Evolutionary conservation across 208 protist genomes (phyloP).

Genomic region (Leishmania tarentolae): DNA sequence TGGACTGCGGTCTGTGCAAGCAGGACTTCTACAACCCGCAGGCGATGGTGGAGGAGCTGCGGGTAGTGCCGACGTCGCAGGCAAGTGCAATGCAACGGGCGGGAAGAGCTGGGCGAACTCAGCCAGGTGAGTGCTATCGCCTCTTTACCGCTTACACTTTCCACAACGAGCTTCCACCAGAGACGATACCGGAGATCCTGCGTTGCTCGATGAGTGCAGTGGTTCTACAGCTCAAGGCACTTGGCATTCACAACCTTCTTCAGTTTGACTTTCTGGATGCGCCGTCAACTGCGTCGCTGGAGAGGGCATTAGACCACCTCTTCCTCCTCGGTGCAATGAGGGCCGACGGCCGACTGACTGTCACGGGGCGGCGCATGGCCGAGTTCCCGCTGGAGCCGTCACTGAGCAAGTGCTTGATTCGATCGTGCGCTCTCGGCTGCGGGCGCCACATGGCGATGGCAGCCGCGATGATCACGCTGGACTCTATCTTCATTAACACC

Average conservation of each 20-base stretch:
- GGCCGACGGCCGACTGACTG: slow-evolving; percentile 96
- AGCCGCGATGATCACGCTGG: slow-evolving; percentile 91
- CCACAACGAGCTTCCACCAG: slow-evolving; percentile 94
- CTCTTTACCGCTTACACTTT: slow-evolving; percentile 96
- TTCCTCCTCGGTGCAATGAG: slow-evolving; percentile 99
- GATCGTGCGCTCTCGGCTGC: slow-evolving; percentile 65
- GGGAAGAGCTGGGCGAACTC: slow-evolving; percentile 95
- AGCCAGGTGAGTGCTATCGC: slow-evolving; percentile 96
- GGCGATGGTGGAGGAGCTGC: slow-evolving; percentile 96
- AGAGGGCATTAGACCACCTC: slow-evolving; percentile 96
- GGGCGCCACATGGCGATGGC: slow-evolving; percentile 90
- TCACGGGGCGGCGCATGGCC: slow-evolving; percentile 96
- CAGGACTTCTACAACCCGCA: slow-evolving; percentile 97
- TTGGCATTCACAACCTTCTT: slow-evolving; percentile 98
- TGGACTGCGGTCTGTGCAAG: slow-evolving; percentile 98
- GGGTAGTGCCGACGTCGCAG: slow-evolving; percentile 96
- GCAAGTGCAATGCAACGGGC: slow-evolving; percentile 95
- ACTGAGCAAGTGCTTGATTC: slow-evolving; percentile 94
- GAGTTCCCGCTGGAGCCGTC: slow-evolving; percentile 99
- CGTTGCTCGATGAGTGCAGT: slow-evolving; percentile 96
- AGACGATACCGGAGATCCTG: slow-evolving; percentile 96
- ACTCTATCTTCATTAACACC: slow-evolving; percentile 96
- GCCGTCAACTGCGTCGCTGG: slow-evolving; percentile 97
- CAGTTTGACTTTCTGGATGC: slow-evolving; percentile 98
- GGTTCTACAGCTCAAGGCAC: slow-evolving; percentile 96